Base-by-base conservation (phyloP, 2,329 filamentous ascomycete species). In the Diaporthe citrichinensis region DNA sequence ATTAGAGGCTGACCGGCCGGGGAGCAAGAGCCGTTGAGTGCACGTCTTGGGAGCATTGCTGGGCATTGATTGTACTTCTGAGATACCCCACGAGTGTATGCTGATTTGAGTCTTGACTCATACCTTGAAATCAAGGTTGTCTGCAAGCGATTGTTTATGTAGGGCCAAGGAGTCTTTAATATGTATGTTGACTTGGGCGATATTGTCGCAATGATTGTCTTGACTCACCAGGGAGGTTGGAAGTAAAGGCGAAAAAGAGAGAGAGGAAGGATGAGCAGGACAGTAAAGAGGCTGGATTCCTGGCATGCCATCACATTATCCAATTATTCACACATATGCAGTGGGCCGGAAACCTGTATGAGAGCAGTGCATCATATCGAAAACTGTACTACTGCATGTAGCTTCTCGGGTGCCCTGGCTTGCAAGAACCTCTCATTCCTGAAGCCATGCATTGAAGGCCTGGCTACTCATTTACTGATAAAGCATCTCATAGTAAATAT, bases 51-150 rank as follows among this genome's bases (percentile, higher is more conserved):
- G 44, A 65, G 71, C 58, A n/a, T 46, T 73, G 46, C 36, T 73
- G 46, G 20, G 7, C 36, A 41, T 55, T 73, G 71, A 62, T 65
- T 55, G 65, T 69, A 69, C 31, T 55, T 55, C 49, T 57, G 46
- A 79, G 75, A 79, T 79, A 79, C 77, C 78, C 78, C 72, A 57
- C 73, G 75, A 73, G 51, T 59, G 67, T 51, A 73, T 73, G 71
- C 71, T 65, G 58, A 20, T 44, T 53, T 39, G 34, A 49, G 44
- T 72, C 65, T 72, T 65, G 58, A 65, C 55, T 41, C 25, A 15
- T 20, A 9, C 17, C 10, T 53, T 57, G 53, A 20, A 15, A 46
- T 8, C n/a, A 25, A 17, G 53, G 53, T 15, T 73, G 25, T 7
- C n/a, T 57, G 46, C 25, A 15, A 39, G 55, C 28, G 8, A 31